A percentile compares a stretch with the other conserved stretches of the same genome.
phyloP scores from a whole-genome alignment of 2,329 filamentous ascomycete genomes.

The Colletotrichum scovillei region DNA sequence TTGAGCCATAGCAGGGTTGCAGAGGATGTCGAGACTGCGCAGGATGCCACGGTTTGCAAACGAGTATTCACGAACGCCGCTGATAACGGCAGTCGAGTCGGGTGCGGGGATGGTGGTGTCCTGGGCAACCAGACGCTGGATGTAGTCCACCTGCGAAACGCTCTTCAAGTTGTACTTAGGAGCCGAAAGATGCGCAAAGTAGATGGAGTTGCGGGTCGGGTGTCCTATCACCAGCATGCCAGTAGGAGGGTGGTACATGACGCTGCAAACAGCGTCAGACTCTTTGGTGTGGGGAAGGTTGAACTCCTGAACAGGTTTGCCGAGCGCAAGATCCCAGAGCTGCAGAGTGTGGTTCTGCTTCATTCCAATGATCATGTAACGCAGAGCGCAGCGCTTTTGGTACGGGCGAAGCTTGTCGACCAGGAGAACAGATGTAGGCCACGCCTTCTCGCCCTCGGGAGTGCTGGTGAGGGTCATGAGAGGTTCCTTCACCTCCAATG shows the following conservation, averaged over 20 bases:
- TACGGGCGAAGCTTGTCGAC: conserved; percentile 97
- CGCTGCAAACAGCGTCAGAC: conserved; percentile 96
- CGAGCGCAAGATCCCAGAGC: conserved; percentile 95
- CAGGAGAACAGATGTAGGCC: conserved; percentile 95
- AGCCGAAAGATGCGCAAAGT: conserved; percentile 94
- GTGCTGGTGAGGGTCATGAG: conserved; percentile 89
- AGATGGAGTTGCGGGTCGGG: conserved; percentile 96
- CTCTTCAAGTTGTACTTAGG: conserved; percentile 88
- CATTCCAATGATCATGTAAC: conserved; percentile 97
- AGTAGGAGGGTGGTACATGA: conserved; percentile 91
- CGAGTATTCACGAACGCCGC: conserved; percentile 94
- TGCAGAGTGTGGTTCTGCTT: conserved; percentile 99
- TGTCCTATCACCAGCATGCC: conserved; percentile 96
- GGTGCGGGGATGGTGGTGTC: conserved; percentile 82
- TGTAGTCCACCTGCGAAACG: conserved; percentile 89
- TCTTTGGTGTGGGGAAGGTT: conserved; percentile 96
- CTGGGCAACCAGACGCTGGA: conserved; percentile 79
- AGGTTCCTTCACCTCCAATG: conserved; percentile 85
- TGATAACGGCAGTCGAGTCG: conserved; percentile 96
- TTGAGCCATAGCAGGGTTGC: conserved; percentile 72
- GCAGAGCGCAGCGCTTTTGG: conserved; percentile 86
- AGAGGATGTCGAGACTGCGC: conserved; percentile 89
- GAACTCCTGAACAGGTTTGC: conserved; percentile 96
- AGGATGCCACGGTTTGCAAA: conserved; percentile 88
- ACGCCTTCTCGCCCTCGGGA: conserved; percentile 90